Conservation (phyloP, 129 eudicot species). For the Centaurea solstitialis region DNA sequence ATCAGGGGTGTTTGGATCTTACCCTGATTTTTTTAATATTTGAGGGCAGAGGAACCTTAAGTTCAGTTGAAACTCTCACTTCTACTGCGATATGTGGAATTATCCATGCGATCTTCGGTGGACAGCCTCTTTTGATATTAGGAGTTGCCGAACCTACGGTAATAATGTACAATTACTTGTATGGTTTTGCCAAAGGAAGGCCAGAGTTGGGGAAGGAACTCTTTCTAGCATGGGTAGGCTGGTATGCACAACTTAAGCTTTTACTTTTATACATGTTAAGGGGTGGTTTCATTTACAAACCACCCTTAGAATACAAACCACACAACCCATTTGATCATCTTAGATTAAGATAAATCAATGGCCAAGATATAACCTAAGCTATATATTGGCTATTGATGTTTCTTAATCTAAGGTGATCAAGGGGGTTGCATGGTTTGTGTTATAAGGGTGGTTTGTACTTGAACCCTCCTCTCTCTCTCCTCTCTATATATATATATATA, state of each 20-base stretch:
- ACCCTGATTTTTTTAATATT: background rate
- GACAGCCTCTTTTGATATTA: slow-evolving; percentile 85
- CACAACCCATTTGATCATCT: no score
- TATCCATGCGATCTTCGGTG: slow-evolving; percentile 80
- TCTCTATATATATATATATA: no score
- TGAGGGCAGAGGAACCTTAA: slow-evolving; percentile 66
- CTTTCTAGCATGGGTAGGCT: slow-evolving; percentile 88
- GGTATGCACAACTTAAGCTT: slow-evolving; percentile 41
- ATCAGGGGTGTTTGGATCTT: background rate
- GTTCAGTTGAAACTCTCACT: slow-evolving; percentile 77
- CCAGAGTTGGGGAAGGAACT: slow-evolving; percentile 62
- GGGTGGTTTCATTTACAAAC: no score
- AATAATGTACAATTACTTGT: slow-evolving; percentile 72
- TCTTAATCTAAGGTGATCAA: no score
- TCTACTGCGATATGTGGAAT: slow-evolving; percentile 93
- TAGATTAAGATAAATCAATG: no score
- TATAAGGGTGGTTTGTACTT: no score
- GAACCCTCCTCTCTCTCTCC: no score
- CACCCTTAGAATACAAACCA: no score
- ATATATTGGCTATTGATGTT: no score
- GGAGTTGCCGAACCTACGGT: slow-evolving; percentile 98
- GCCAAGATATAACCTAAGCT: no score
- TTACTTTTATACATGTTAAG: background rate
- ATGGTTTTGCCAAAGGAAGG: slow-evolving; percentile 57
- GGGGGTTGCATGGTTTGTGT: no score